Conservation (phyloP, 2,329 filamentous ascomycete genomes). For the Fusarium coicis region DNA sequence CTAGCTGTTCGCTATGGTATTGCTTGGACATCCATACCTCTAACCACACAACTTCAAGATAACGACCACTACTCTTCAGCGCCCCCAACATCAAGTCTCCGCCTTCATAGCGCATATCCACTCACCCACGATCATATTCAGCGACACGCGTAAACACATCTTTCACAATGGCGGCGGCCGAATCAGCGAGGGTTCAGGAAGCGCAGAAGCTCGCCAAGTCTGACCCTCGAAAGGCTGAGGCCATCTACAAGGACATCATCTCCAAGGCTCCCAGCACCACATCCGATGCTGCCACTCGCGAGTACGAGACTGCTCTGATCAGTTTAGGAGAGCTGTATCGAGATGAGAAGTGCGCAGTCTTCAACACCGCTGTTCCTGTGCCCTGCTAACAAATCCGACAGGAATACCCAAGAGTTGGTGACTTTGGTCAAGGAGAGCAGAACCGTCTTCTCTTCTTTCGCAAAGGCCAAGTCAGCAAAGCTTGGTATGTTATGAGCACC, state of each 20-base stretch:
- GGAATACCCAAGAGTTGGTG: conserved; percentile 85
- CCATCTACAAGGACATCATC: conserved; percentile 89
- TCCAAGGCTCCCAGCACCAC: conserved; percentile 84
- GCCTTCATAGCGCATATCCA: conserved; percentile 1
- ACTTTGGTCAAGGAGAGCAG: conserved; percentile 91
- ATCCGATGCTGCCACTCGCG: conserved; percentile 84
- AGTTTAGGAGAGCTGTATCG: conserved; percentile 92
- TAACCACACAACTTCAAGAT: conserved; percentile 32
- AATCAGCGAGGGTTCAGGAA: conserved; percentile 80
- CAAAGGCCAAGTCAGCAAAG: conserved; percentile 98
- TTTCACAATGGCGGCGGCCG: conserved; percentile 65
- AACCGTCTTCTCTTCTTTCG: conserved; percentile 92
- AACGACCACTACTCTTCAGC: conserved; percentile 23
- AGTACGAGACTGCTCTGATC: conserved; percentile 91
- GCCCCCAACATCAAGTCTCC: background rate
- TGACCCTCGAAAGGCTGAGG: conserved; percentile 85
- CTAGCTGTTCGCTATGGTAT: conserved; percentile 30
- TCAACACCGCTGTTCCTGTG: background rate
- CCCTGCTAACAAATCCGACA: conserved; percentile 50
- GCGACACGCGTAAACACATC: conserved; percentile 24
- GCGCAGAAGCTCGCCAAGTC: conserved; percentile 85
- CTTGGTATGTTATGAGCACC: conserved; percentile 72
- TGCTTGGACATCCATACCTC: conserved; percentile 24
- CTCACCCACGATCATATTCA: background rate
- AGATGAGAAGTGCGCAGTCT: conserved; percentile 77